Base-by-base conservation (phyloP, 257 asterid genomes). In the Prunella vulgaris region DNA sequence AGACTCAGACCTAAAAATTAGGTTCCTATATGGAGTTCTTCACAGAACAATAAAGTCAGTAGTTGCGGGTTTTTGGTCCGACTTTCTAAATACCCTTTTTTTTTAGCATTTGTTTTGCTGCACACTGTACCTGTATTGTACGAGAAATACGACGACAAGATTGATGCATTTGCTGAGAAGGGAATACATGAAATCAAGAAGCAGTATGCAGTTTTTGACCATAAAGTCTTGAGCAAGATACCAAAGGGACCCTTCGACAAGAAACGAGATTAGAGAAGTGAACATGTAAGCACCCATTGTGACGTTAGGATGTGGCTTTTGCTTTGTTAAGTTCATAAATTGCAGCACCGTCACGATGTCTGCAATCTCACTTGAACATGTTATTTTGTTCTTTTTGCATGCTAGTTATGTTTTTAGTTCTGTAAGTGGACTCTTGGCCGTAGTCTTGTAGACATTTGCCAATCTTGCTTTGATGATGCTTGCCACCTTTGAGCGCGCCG, bases 141-240 rank as follows among this genome's bases (percentile, higher is more conserved):
- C 24, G 97, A 94, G 81, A 93, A 87, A 72, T 93, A 88, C 2
- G 96, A 87, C 10, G 95, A 88, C 52, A 83, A 88, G 83, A 78
- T 93, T 1, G 97, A 93, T 76, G 82, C 88, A 20, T 74, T 75
- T 32, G 93, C 89, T 0, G 95, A 91, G 81, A 89, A 86, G 72
- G 99, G 88, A 28, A 71, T 75, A 76, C 77, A 64, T 8, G 90
- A 81, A 81, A 71, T 94, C 77, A 85, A 78, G 84, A 91, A 91
- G 77, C 95, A 78, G 44, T 90, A 88, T 78, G 93, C 91, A 0
- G 88, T 84, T 10, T 71, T 93, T 20, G 90, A 93, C 48, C 85
- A 71, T 0, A 86, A 86, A 82, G 88, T 87, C 40, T 74, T 93
- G 79, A 81, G 94, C 77, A 91, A 86, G 83, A 81, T 94, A 48